These are phyloP conservation scores for Lasiodiplodia hormozganensis DNA, from an alignment of 2,329 filamentous ascomycete genomes.

Conservation along the genomic window DNA sequence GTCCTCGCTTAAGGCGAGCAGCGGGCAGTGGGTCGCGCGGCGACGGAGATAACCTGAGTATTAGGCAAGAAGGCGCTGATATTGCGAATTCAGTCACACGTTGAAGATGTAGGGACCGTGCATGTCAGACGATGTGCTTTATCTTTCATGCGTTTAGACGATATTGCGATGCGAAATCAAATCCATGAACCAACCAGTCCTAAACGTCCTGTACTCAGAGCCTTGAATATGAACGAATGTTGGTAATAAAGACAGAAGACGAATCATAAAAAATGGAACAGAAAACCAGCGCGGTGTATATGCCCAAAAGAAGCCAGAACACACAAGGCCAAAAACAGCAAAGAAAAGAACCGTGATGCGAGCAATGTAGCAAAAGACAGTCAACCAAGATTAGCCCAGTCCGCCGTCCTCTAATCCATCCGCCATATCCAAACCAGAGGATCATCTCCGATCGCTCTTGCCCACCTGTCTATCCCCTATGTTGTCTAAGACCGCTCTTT, in stretches of 20 bases:
- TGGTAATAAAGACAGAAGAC: not conserved
- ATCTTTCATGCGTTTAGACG: not conserved
- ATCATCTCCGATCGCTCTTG: not conserved
- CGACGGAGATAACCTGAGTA: not conserved
- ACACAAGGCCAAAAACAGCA: not conserved
- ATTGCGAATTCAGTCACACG: not conserved
- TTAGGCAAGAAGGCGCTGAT: not conserved
- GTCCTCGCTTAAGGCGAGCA: not conserved
- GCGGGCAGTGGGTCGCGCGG: not conserved
- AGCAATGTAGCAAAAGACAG: not conserved
- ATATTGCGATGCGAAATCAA: not conserved
- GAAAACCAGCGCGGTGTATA: conserved; percentile 21
- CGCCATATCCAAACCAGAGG: not conserved
- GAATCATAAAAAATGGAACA: not conserved
- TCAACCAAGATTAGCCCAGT: not conserved
- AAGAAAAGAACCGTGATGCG: not conserved
- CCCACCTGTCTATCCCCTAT: not conserved
- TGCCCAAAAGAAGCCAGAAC: not conserved
- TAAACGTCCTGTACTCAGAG: not conserved
- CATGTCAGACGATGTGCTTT: not conserved
- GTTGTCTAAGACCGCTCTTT: not conserved
- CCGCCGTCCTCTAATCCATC: not conserved
- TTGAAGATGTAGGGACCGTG: too few relatives aligned
- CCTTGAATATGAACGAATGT: not conserved
- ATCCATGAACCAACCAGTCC: not conserved